Evolutionary conservation across 2,329 filamentous ascomycete species (phyloP).

Genomic region (Xylaria sp.): DNA sequence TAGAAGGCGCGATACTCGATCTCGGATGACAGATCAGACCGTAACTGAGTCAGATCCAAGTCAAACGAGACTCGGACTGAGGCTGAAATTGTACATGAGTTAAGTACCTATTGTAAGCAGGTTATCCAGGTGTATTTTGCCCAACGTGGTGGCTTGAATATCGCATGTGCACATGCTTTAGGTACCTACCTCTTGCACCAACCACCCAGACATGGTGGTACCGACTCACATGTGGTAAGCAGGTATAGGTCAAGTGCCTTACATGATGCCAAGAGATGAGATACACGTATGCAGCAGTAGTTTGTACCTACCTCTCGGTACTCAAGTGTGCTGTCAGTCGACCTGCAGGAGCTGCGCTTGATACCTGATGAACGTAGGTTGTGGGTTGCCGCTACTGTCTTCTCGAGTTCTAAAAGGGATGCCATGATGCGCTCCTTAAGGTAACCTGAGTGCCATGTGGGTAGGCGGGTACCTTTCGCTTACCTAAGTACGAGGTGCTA

Average conservation of each 20-base stretch:
- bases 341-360: neutral
- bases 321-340: neutral
- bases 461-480: no score
- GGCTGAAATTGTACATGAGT: slow-evolving; percentile 22
- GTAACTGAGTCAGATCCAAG: slow-evolving; percentile 8
- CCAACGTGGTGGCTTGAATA: neutral
- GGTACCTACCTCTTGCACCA: neutral
- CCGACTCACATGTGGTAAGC: neutral
- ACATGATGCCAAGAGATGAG: neutral
- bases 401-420: no score
- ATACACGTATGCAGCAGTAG: neutral
- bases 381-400: neutral
- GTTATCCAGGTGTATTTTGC: neutral
- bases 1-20: neutral
- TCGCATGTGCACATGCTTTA: neutral
- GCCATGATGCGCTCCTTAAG: neutral
- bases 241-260: slow-evolving; percentile 1
- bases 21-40: slow-evolving; percentile 3
- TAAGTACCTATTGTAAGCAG: slow-evolving; percentile 3
- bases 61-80: slow-evolving; percentile 16
- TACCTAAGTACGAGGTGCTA: neutral
- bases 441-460: no score
- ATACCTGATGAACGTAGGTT: neutral
- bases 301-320: neutral
- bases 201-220: neutral